These are phyloP conservation scores for Zea luxurians DNA, from an alignment of 176 grass and related monocot genomes.

Conservation along the genomic window DNA sequence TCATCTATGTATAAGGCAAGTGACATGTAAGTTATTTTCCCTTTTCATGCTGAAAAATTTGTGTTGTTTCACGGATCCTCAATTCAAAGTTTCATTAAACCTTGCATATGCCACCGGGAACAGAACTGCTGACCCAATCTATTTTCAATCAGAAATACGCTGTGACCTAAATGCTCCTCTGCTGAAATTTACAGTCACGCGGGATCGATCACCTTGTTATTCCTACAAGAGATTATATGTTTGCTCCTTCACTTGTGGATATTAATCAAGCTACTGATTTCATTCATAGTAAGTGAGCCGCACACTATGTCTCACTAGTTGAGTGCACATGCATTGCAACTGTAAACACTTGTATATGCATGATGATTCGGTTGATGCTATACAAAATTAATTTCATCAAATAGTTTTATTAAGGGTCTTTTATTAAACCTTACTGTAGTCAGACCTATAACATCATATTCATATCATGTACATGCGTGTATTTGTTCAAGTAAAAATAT, in stretches of 20 bases:
- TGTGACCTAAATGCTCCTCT: conserved; percentile 36
- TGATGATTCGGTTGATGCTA: too few species aligned
- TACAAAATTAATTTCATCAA: too few species aligned
- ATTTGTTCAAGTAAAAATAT: too few species aligned
- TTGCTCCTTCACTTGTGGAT: conserved; percentile 80
- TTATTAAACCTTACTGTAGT: too few species aligned
- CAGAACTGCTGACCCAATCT: conserved; percentile 11
- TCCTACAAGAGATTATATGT: conserved; percentile 95
- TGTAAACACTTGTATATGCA: too few species aligned
- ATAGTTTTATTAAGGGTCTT: too few species aligned
- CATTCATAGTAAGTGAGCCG: conserved; percentile 73
- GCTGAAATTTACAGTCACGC: conserved; percentile 52
- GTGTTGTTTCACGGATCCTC: background rate
- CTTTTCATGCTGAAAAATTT: background rate
- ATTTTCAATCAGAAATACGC: background rate
- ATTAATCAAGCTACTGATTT: conserved; percentile 88
- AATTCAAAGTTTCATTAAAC: background rate
- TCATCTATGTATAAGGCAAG: conserved; percentile 76
- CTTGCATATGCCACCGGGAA: background rate
- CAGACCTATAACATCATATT: too few species aligned
- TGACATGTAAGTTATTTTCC: background rate
- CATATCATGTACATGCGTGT: too few species aligned
- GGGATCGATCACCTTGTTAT: conserved; percentile 90
- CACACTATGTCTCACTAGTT: background rate
- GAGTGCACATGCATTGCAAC: too few species aligned